A percentile compares a stretch with the other conserved stretches of the same genome.
Evolutionary conservation across 169 alveolate genomes (phyloP).

Genomic region (Plasmodium yoelii): DNA sequence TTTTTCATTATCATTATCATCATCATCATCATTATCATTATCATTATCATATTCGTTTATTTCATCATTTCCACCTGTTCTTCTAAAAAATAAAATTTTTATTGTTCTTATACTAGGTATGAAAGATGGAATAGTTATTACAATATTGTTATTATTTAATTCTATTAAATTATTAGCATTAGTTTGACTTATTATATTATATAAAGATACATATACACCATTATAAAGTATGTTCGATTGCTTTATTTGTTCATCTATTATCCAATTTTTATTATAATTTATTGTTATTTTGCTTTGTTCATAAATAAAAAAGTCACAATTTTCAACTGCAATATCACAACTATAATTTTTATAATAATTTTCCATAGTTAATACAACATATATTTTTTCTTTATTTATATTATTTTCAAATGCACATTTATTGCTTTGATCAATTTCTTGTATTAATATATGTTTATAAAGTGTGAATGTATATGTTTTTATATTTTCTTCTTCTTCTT

Average conservation of each 20-base stretch:
- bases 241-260: background rate
- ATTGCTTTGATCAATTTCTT: constrained; percentile 1
- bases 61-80: background rate
- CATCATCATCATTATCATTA: no score
- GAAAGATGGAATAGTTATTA: constrained; percentile 4
- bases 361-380: constrained; percentile 6
- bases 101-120: constrained; percentile 25
- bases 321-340: constrained; percentile 22
- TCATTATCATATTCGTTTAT: no score
- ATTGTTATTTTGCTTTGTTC: constrained; percentile 29
- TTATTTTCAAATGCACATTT: constrained; percentile 4
- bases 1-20: no score
- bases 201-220: constrained; percentile 10
- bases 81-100: constrained; percentile 30
- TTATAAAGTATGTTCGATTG: constrained; percentile 2
- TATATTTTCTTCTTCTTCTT: constrained; percentile 8
- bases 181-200: constrained; percentile 16
- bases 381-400: constrained; percentile 12
- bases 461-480: constrained; percentile 7
- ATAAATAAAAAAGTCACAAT: constrained; percentile 34
- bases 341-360: constrained; percentile 8
- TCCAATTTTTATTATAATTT: constrained; percentile 27
- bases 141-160: background rate
- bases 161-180: constrained; percentile 4
- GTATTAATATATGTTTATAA: constrained; percentile 23